phyloP scores from a whole-genome alignment of 2,329 filamentous ascomycete genomes.

The Ceratocystis cacaofunesta region DNA sequence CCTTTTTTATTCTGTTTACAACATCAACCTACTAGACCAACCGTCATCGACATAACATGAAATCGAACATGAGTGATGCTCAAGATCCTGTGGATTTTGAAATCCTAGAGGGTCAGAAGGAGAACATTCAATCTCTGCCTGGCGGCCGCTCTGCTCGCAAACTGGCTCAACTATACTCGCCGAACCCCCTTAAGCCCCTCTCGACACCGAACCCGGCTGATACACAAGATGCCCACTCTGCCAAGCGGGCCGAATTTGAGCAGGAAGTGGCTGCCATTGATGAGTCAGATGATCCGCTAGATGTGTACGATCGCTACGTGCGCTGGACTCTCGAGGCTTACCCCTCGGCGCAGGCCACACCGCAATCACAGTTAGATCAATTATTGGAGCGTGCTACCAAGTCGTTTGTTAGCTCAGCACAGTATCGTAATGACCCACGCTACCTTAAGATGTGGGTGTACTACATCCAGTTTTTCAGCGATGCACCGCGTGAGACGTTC shows the following conservation, averaged over 20 bases:
- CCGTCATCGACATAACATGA: too few relatives aligned
- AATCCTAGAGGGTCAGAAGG: slow-evolving; percentile 89
- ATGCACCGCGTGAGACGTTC: slow-evolving; percentile 84
- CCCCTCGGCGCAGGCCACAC: slow-evolving; percentile 80
- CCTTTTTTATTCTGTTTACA: background rate
- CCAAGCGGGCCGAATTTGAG: slow-evolving; percentile 71
- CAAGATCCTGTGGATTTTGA: slow-evolving; percentile 60
- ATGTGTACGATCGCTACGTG: slow-evolving; percentile 91
- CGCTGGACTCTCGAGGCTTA: slow-evolving; percentile 95
- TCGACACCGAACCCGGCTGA: slow-evolving; percentile 53
- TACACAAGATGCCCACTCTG: slow-evolving; percentile 63
- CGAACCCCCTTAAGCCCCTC: slow-evolving; percentile 43
- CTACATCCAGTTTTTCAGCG: slow-evolving; percentile 85
- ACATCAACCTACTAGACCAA: background rate
- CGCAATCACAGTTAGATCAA: slow-evolving; percentile 76
- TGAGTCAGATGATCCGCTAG: slow-evolving; percentile 88
- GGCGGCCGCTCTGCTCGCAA: slow-evolving; percentile 78
- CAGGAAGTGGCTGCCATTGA: slow-evolving; percentile 60
- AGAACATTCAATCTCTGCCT: slow-evolving; percentile 90
- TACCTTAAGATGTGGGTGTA: slow-evolving; percentile 90
- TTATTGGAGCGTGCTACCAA: slow-evolving; percentile 89
- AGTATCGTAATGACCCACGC: slow-evolving; percentile 90
- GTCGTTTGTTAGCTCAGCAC: slow-evolving; percentile 64
- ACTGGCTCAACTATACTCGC: slow-evolving; percentile 66
- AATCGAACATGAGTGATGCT: slow-evolving; percentile 31